Evolutionary conservation across 257 asterid species (phyloP), one percentile per base, ranked within the genome.

Genomic region (Thymus quinquecostatus): DNA sequence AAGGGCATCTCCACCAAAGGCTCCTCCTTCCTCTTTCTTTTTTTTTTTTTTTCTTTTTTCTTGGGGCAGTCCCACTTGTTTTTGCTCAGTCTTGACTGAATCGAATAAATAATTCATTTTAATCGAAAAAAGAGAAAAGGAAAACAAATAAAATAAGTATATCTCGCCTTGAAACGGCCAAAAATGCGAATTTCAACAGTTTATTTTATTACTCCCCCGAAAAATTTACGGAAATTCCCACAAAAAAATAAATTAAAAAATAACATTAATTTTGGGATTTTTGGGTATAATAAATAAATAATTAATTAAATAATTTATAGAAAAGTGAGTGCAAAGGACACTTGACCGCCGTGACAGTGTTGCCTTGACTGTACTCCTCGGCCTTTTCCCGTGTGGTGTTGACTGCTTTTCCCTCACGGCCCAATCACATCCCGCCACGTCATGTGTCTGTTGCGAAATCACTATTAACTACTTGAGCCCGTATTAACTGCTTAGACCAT

Each of bases 311-410:
- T 65, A 60, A 27, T 10, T 10, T 3, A 10, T 57, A 55, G 60
- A 60, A 72, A 71, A 69, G 75, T 38, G 81, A 77, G 49, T 50
- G 78, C 70, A 28, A 30, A 57, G 60, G 67, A 73, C 71, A 67
- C 80, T 70, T 77, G 82, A 75, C 80, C 82, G 75, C 80, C 82
- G 80, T 75, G 76, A 74, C 78, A 71, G 72, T 69, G 81, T 73
- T 72, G 79, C 83, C 69, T 81, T 81, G 83, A 82, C 83, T 73
- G 83, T 58, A 66, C 70, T 74, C 82, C 74, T 36, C 40, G 40
- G 40, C 40, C 40, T 36, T 36, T 36, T 36, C 40, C 40, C 82
- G 81, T 68, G 79, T 70, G 77, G 78, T 45, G 72, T 80, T 80
- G 80, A 78, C 83, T 73, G 72, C 77, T 69, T 69, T 80, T 76